Evolutionary conservation across 2,329 filamentous ascomycete species (phyloP).

Genomic region (Blumeria graminis): DNA sequence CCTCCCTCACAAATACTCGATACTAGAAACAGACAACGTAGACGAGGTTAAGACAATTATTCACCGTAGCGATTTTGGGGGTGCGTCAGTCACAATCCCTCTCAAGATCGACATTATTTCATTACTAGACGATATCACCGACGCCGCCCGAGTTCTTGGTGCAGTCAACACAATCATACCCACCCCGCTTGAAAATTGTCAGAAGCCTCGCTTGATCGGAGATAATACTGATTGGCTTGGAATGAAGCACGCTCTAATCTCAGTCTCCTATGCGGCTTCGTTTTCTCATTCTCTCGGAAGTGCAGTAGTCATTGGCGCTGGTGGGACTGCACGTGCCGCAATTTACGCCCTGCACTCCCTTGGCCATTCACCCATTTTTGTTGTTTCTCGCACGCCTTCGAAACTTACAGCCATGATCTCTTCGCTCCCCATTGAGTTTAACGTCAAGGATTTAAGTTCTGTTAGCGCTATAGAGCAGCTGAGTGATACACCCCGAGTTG

Average conservation of each 20-base stretch:
- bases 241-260: constrained; percentile 51
- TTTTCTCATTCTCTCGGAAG: constrained; percentile 14
- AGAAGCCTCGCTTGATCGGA: constrained; percentile 35
- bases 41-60: constrained; percentile 40
- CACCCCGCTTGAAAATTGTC: constrained; percentile 16
- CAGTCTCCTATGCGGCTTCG: constrained; percentile 7
- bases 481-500: constrained; percentile 35
- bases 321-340: constrained; percentile 76
- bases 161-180: constrained; percentile 87
- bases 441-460: constrained; percentile 37
- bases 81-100: constrained; percentile 86
- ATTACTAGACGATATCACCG: constrained; percentile 55
- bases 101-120: constrained; percentile 74
- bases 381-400: constrained; percentile 50
- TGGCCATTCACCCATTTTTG: constrained; percentile 64
- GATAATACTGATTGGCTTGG: constrained; percentile 94
- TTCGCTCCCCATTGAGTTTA: constrained; percentile 51
- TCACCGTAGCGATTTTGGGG: constrained; percentile 53
- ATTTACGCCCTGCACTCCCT: constrained; percentile 71
- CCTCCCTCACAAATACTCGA: constrained; percentile 60
- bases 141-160: constrained; percentile 60
- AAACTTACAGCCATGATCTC: constrained; percentile 44
- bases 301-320: constrained; percentile 70
- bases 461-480: constrained; percentile 25
- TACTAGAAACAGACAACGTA: constrained; percentile 47